Percentiles rank a stretch among this genome's conserved stretches.
phyloP scores from a whole-genome alignment of 257 asterid species.

The Przewalskia tangutica region DNA sequence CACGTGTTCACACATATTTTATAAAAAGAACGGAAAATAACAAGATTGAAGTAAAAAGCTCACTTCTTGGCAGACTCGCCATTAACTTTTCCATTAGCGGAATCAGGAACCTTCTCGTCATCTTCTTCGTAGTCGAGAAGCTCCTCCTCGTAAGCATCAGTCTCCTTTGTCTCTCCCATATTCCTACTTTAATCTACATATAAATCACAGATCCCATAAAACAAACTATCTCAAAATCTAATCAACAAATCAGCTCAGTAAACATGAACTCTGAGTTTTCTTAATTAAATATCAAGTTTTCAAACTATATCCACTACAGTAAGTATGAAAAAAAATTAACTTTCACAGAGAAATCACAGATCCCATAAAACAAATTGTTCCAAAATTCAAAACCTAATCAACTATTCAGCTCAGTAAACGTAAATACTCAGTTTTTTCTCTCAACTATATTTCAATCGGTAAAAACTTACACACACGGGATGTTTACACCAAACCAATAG shows the following conservation, averaged over 20 bases:
- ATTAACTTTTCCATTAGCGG: constrained; percentile 52
- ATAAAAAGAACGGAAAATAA: background rate
- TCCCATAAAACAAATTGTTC: background rate
- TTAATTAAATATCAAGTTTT: background rate
- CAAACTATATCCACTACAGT: background rate
- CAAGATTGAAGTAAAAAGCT: constrained; percentile 7
- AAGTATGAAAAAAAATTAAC: too few species aligned
- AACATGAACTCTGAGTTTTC: background rate
- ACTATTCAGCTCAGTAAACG: background rate
- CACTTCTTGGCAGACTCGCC: constrained; percentile 88
- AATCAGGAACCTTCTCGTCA: constrained; percentile 71
- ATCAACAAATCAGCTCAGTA: background rate
- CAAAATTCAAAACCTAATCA: background rate
- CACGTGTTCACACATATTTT: background rate
- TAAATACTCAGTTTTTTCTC: background rate
- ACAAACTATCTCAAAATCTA: background rate
- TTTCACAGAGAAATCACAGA: too few species aligned
- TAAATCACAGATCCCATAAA: constrained; percentile 8
- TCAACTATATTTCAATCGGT: background rate
- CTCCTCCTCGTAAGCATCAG: constrained; percentile 90
- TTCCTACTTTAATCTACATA: background rate
- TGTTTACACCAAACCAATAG: too few species aligned
- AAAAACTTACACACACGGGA: too few species aligned
- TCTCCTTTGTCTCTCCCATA: constrained; percentile 80
- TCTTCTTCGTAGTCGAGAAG: constrained; percentile 95